Evolutionary conservation across 345 rosid genomes (phyloP).

Genomic region (Microthlaspi erraticum): DNA sequence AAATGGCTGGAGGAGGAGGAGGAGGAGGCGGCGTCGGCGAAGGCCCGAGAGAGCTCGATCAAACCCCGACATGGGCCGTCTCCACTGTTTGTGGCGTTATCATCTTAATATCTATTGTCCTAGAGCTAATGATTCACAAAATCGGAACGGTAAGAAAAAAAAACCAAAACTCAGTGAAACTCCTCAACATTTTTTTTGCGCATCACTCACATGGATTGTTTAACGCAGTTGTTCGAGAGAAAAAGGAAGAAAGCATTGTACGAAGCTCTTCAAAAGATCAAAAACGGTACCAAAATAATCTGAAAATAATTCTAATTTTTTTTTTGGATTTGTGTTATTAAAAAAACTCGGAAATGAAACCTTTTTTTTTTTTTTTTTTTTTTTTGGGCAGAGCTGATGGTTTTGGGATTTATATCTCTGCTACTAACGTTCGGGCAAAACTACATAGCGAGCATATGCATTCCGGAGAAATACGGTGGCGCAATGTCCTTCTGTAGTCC

Average conservation of each 20-base stretch:
- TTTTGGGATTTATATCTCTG: slow-evolving; percentile 91
- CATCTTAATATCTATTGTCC: slow-evolving; percentile 63
- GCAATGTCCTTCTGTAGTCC: slow-evolving; percentile 84
- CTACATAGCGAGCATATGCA: slow-evolving; percentile 73
- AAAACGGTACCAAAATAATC: slow-evolving; percentile 57
- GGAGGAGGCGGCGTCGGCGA: slow-evolving; percentile 44
- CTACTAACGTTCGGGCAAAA: slow-evolving; percentile 79
- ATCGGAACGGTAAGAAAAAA: slow-evolving; percentile 53
- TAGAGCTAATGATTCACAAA: slow-evolving; percentile 70
- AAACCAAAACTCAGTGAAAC: neutral
- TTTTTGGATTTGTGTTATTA: neutral
- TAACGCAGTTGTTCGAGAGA: slow-evolving; percentile 51
- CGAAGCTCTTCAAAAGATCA: slow-evolving; percentile 88
- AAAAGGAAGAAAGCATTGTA: slow-evolving; percentile 65
- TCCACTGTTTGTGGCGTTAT: slow-evolving; percentile 72
- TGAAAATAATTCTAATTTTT: neutral
- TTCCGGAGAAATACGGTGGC: slow-evolving; percentile 53
- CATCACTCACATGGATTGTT: neutral
- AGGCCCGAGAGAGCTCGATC: slow-evolving; percentile 74
- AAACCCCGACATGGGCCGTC: slow-evolving; percentile 98
- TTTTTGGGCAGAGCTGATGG: slow-evolving; percentile 77
- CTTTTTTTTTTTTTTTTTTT: neutral
- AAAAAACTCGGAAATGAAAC: neutral
- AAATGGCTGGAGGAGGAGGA: slow-evolving; percentile 67
- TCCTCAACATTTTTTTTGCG: neutral